phyloP scores from a whole-genome alignment of 164 flowering plant species.

The Taxillus chinensis region DNA sequence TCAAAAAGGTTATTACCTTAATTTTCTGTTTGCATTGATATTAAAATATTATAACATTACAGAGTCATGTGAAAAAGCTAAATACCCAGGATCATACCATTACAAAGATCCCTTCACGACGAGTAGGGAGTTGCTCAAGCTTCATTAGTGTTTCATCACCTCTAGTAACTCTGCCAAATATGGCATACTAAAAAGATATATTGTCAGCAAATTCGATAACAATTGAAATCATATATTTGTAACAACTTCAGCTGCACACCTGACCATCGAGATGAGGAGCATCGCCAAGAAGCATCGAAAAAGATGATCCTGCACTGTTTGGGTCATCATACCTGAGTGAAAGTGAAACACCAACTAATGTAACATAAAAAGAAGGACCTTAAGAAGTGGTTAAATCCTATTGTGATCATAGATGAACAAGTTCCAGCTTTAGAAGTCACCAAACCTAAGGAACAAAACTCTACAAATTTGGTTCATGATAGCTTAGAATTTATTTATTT shows the following conservation, averaged over 20 bases:
- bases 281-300: constrained; percentile 92
- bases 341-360: constrained; percentile 7
- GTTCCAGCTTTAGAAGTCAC: too few relatives aligned
- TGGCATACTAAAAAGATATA: constrained; percentile 60
- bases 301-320: constrained; percentile 76
- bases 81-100: constrained; percentile 43
- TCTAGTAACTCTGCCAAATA: constrained; percentile 88
- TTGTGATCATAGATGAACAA: too few relatives aligned
- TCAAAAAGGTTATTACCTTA: too few relatives aligned
- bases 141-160: constrained; percentile 85
- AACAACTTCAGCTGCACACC: constrained; percentile 23
- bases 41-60: too few relatives aligned
- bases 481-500: too few relatives aligned
- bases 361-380: too few relatives aligned
- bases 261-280: constrained; percentile 96
- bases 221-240: too few relatives aligned
- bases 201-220: constrained; percentile 1
- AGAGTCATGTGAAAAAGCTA: too few relatives aligned
- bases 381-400: too few relatives aligned
- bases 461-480: too few relatives aligned
- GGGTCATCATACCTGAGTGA: constrained; percentile 61
- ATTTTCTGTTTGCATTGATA: too few relatives aligned
- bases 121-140: constrained; percentile 89
- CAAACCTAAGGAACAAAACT: too few relatives aligned
- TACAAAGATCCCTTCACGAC: constrained; percentile 84